Evolutionary conservation across 2,329 filamentous ascomycete genomes (phyloP).

Genomic region (Trichoderma aggressivum): DNA sequence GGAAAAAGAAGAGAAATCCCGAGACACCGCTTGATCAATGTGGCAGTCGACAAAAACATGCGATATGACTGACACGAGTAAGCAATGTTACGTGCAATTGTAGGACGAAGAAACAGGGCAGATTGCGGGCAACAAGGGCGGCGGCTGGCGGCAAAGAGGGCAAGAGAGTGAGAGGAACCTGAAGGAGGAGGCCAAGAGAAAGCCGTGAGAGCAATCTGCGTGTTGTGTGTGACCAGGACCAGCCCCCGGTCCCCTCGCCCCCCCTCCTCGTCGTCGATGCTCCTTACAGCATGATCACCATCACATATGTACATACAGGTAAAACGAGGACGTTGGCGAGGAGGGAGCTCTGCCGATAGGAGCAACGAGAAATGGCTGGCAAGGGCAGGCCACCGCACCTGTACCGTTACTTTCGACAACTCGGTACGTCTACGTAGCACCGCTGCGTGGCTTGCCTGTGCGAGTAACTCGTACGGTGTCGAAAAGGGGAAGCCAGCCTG

Average conservation of each 20-base stretch:
- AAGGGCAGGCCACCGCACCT: neutral
- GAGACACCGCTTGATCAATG: neutral
- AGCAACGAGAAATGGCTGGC: slow-evolving; percentile 4
- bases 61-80: neutral
- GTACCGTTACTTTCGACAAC: neutral
- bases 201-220: neutral
- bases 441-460: neutral
- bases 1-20: neutral
- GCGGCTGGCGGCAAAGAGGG: neutral
- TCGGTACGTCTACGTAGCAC: neutral
- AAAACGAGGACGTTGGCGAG: slow-evolving; percentile 6
- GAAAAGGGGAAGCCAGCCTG: neutral
- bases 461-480: neutral
- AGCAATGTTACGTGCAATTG: neutral
- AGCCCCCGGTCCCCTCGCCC: neutral
- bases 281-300: slow-evolving; percentile 19
- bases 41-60: neutral
- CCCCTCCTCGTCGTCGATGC: neutral
- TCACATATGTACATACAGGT: slow-evolving; percentile 11
- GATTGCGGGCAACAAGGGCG: neutral
- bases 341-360: slow-evolving; percentile 19
- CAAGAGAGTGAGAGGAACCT: neutral
- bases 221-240: slow-evolving; percentile 5
- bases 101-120: neutral
- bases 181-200: neutral